Evolutionary conservation across 495 filamentous ascomycete genomes (phyloP).

Genomic region (Annulohypoxylon maeteangense): DNA sequence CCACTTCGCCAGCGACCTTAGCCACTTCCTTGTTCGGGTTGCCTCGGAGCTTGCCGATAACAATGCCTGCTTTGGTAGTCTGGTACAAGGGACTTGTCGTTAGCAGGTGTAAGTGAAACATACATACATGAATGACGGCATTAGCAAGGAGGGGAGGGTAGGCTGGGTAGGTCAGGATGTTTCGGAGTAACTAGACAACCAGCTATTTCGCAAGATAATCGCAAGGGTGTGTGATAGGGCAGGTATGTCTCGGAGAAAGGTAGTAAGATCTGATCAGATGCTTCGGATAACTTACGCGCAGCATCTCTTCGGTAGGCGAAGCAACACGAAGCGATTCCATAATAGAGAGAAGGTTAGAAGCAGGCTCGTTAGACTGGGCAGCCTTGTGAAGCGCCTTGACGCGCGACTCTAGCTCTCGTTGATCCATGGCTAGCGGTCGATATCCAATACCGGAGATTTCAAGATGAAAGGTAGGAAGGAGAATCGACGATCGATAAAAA

Average conservation of each 20-base stretch:
- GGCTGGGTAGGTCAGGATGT: neutral
- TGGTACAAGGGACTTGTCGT: conserved; percentile 43
- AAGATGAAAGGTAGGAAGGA: neutral
- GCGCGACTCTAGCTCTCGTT: conserved; percentile 77
- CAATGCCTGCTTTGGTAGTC: conserved; percentile 89
- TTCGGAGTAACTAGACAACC: neutral
- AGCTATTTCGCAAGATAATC: neutral
- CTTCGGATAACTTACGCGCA: conserved; percentile 64
- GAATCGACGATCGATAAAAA: neutral
- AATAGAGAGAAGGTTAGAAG: conserved; percentile 71
- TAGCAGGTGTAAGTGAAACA: neutral
- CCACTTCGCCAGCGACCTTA: conserved; percentile 78
- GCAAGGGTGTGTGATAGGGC: neutral
- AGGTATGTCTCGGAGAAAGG: conserved; percentile 5
- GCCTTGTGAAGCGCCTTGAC: conserved; percentile 83
- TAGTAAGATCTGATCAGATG: neutral
- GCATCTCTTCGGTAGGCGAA: conserved; percentile 85
- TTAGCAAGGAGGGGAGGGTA: neutral
- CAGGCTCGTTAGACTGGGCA: conserved; percentile 70
- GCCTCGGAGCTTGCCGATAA: conserved; percentile 82
- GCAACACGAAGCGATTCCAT: conserved; percentile 82
- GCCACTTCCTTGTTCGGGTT: conserved; percentile 81
- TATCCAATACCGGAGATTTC: neutral
- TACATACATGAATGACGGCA: neutral
- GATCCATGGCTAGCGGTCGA: conserved; percentile 69